phyloP scores from a whole-genome alignment of 441 rosid species.

The Syzygium syzygioides region DNA sequence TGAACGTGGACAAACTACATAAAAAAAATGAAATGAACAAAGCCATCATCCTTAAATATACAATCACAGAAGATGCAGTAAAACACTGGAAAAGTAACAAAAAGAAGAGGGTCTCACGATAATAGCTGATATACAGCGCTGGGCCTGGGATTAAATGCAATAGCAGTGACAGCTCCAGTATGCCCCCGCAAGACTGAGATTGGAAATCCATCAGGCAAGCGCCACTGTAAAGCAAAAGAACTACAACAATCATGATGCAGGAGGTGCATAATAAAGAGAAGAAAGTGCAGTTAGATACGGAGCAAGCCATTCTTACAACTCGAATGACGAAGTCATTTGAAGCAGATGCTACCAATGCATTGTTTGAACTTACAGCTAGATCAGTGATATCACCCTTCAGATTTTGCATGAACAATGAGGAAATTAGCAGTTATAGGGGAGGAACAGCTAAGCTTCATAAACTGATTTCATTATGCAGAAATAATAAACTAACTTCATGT shows the following conservation, averaged over 20 bases:
- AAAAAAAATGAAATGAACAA: neutral
- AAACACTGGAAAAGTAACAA: neutral
- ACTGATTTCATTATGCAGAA: slow-evolving; percentile 11
- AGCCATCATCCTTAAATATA: neutral
- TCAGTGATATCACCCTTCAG: slow-evolving; percentile 98
- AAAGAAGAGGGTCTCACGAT: slow-evolving; percentile 64
- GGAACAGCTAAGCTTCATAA: slow-evolving; percentile 2
- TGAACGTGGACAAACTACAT: neutral
- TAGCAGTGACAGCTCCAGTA: slow-evolving; percentile 95
- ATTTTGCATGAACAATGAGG: slow-evolving; percentile 10
- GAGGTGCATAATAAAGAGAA: neutral
- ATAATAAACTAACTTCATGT: slow-evolving; percentile 78
- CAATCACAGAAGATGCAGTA: neutral
- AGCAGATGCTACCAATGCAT: slow-evolving; percentile 89
- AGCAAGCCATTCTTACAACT: slow-evolving; percentile 58
- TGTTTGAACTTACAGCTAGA: slow-evolving; percentile 97
- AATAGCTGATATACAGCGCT: slow-evolving; percentile 83
- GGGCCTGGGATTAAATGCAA: slow-evolving; percentile 91
- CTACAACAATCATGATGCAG: neutral
- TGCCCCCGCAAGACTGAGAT: slow-evolving; percentile 94
- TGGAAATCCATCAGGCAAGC: slow-evolving; percentile 96
- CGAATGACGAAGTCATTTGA: slow-evolving; percentile 96
- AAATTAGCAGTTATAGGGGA: slow-evolving; percentile 11
- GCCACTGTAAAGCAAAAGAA: slow-evolving; percentile 70
- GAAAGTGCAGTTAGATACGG: neutral